phyloP scores from a whole-genome alignment of 169 alveolate genomes.

The Plasmodium coatneyi region DNA sequence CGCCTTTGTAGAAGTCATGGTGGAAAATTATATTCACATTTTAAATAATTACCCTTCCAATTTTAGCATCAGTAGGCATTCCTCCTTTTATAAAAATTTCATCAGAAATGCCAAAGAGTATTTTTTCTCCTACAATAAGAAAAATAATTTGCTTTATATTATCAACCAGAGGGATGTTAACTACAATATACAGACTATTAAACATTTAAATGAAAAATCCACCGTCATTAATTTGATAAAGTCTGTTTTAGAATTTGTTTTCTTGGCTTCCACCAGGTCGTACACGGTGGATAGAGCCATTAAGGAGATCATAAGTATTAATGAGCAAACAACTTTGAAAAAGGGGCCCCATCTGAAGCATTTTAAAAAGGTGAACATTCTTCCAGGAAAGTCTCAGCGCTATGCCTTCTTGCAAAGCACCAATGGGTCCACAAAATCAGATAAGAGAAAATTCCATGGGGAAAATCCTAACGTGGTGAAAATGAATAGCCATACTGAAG shows the following conservation, averaged over 20 bases:
- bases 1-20: slow-evolving; percentile 16
- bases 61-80: slow-evolving; percentile 28
- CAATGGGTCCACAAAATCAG: not conserved
- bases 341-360: not conserved
- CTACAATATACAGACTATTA: slow-evolving; percentile 26
- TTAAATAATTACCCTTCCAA: slow-evolving; percentile 61
- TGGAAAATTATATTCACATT: slow-evolving; percentile 45
- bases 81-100: slow-evolving; percentile 33
- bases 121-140: slow-evolving; percentile 49
- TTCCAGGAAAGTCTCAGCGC: not conserved
- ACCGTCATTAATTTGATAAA: slow-evolving; percentile 20
- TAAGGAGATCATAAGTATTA: slow-evolving; percentile 1
- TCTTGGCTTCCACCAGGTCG: slow-evolving; percentile 47
- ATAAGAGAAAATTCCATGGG: not conserved
- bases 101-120: slow-evolving; percentile 34
- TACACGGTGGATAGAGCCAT: slow-evolving; percentile 9
- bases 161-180: slow-evolving; percentile 54
- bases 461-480: not conserved
- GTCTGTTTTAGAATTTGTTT: slow-evolving; percentile 12
- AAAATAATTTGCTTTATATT: slow-evolving; percentile 39
- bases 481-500: not conserved
- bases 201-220: slow-evolving; percentile 1
- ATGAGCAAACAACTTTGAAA: slow-evolving; percentile 4
- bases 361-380: not conserved
- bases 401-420: not conserved